phyloP scores from a whole-genome alignment of 75 land plant species.

The Cunninghamia lanceolata region DNA sequence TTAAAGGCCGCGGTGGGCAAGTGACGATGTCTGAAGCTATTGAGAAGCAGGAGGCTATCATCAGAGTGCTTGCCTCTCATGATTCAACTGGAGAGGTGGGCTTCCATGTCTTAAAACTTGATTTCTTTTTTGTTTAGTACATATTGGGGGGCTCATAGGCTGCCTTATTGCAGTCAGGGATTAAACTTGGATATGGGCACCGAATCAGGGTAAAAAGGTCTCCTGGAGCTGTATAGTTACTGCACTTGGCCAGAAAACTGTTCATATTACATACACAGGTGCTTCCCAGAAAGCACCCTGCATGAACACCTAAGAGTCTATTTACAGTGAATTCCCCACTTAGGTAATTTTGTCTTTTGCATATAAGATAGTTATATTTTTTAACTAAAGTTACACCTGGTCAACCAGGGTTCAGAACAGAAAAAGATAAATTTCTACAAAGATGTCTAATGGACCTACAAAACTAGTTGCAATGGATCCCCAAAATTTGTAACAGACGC shows the following conservation, averaged over 20 bases:
- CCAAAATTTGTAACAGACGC: too few species aligned
- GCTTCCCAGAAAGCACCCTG: not conserved
- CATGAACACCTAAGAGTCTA: not conserved
- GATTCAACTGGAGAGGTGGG: slow-evolving; percentile 67
- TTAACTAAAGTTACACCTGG: not conserved
- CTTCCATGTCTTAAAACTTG: not conserved
- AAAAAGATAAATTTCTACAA: not conserved
- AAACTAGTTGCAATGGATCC: not conserved
- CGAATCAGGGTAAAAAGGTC: not conserved
- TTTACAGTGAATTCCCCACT: not conserved
- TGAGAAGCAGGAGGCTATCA: slow-evolving; percentile 70
- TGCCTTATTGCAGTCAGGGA: not conserved
- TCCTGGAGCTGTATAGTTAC: not conserved
- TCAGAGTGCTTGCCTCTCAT: slow-evolving; percentile 59
- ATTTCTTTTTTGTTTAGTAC: not conserved
- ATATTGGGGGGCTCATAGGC: not conserved
- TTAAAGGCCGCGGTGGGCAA: slow-evolving; percentile 67
- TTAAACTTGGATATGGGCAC: not conserved
- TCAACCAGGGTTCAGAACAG: not conserved
- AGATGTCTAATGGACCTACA: not conserved
- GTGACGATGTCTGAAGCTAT: slow-evolving; percentile 55
- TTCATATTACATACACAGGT: not conserved
- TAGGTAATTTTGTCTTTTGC: not conserved
- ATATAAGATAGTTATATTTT: not conserved
- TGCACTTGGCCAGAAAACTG: not conserved